phyloP scores from a whole-genome alignment of 2,329 filamentous ascomycete genomes.

The Westerdykella sp. region DNA sequence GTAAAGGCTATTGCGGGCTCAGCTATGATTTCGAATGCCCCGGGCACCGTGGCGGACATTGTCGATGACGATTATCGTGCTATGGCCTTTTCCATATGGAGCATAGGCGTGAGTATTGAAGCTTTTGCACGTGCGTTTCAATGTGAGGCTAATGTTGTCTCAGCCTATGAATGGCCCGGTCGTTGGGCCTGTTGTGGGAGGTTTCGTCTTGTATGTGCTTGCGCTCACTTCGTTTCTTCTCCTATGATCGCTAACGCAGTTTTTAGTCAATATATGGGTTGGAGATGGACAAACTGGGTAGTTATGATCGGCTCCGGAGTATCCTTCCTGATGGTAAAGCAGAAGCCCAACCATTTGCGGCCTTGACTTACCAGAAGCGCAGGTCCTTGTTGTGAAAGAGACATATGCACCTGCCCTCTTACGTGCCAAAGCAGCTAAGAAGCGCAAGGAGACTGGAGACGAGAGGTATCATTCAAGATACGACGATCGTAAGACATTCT shows the following conservation, averaged over 20 bases:
- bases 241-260: not conserved
- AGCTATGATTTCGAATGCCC: slow-evolving; percentile 76
- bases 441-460: slow-evolving; percentile 70
- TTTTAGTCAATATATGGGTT: slow-evolving; percentile 60
- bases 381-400: slow-evolving; percentile 63
- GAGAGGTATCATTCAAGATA: slow-evolving; percentile 73
- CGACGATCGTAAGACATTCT: slow-evolving; percentile 62
- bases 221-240: not conserved
- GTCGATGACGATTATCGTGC: slow-evolving; percentile 74
- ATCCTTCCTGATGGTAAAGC: slow-evolving; percentile 47
- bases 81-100: slow-evolving; percentile 77
- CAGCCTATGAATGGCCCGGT: slow-evolving; percentile 57
- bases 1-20: slow-evolving; percentile 59
- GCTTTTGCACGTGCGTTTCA: slow-evolving; percentile 41
- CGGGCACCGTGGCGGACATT: slow-evolving; percentile 77
- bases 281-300: slow-evolving; percentile 80
- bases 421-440: slow-evolving; percentile 60
- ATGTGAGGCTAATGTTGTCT: no score
- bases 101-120: slow-evolving; percentile 51
- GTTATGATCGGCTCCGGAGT: slow-evolving; percentile 58
- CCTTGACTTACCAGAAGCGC: slow-evolving; percentile 56
- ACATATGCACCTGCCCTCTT: slow-evolving; percentile 72
- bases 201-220: slow-evolving; percentile 55
- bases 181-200: slow-evolving; percentile 64
- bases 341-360: slow-evolving; percentile 30